Conservation (phyloP, 495 filamentous ascomycete genomes). For the Lentithecium fluviatile region DNA sequence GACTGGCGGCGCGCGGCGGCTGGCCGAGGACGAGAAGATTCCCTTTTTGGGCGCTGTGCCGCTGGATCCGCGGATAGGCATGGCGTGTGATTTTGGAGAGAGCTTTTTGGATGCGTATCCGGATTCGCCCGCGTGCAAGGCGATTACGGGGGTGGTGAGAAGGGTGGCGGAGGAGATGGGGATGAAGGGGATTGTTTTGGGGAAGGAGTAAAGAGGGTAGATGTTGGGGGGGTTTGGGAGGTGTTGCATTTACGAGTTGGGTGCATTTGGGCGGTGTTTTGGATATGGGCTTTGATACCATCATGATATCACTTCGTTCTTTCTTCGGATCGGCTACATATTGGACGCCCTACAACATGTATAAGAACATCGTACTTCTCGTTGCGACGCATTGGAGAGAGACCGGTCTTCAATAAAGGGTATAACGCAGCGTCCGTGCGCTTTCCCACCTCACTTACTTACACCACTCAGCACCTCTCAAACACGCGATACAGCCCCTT, state of each 20-base stretch:
- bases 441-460: too few relatives aligned
- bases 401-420: too few relatives aligned
- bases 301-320: too few relatives aligned
- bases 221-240: too few relatives aligned
- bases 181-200: constrained; percentile 13
- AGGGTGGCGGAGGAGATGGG: constrained; percentile 66
- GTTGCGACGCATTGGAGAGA: too few relatives aligned
- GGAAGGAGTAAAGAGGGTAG: not conserved
- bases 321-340: too few relatives aligned
- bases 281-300: too few relatives aligned
- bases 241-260: not conserved
- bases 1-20: constrained; percentile 76
- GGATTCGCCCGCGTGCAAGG: constrained; percentile 82
- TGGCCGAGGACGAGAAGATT: constrained; percentile 82
- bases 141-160: constrained; percentile 72
- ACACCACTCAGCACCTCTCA: constrained; percentile 71
- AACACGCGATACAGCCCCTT: constrained; percentile 97
- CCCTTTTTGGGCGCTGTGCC: constrained; percentile 90
- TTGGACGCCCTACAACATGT: too few relatives aligned
- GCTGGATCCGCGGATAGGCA: constrained; percentile 88
- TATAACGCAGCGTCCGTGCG: too few relatives aligned
- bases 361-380: too few relatives aligned
- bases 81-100: constrained; percentile 95
- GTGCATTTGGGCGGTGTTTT: too few relatives aligned
- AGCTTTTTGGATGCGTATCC: constrained; percentile 93